Evolutionary conservation across 345 rosid species (phyloP).

Genomic region (Rhizophora apiculata): DNA sequence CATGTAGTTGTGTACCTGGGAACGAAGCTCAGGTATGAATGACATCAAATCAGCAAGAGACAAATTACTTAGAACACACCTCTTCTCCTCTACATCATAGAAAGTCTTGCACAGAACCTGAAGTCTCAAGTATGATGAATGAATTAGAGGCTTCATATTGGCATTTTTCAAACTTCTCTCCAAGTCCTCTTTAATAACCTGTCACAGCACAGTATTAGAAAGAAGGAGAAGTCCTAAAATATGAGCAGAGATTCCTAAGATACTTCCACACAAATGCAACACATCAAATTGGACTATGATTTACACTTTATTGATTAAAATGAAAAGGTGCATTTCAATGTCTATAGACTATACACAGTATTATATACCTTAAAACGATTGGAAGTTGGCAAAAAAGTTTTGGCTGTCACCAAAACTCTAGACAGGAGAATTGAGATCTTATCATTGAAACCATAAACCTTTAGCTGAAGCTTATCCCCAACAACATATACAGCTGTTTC

Average conservation of each 20-base stretch:
- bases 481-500: constrained; percentile 68
- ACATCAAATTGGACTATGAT: not conserved
- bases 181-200: constrained; percentile 87
- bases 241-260: not conserved
- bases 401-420: constrained; percentile 62
- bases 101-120: constrained; percentile 77
- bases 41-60: constrained; percentile 66
- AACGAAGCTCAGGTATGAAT: constrained; percentile 74
- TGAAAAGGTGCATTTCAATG: not conserved
- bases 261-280: not conserved
- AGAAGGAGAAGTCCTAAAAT: constrained; percentile 1
- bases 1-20: constrained; percentile 57
- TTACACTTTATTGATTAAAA: not conserved
- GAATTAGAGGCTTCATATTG: constrained; percentile 88
- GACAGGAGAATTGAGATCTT: constrained; percentile 74
- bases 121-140: constrained; percentile 82
- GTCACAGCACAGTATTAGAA: constrained; percentile 21
- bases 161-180: constrained; percentile 73
- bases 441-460: constrained; percentile 87
- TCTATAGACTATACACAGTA: not conserved
- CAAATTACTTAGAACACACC: constrained; percentile 50
- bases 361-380: constrained; percentile 77
- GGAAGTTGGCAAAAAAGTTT: constrained; percentile 65
- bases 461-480: constrained; percentile 82
- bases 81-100: constrained; percentile 87